Conservation (phyloP, 2,329 filamentous ascomycete species). For the Penicillium paneum region DNA sequence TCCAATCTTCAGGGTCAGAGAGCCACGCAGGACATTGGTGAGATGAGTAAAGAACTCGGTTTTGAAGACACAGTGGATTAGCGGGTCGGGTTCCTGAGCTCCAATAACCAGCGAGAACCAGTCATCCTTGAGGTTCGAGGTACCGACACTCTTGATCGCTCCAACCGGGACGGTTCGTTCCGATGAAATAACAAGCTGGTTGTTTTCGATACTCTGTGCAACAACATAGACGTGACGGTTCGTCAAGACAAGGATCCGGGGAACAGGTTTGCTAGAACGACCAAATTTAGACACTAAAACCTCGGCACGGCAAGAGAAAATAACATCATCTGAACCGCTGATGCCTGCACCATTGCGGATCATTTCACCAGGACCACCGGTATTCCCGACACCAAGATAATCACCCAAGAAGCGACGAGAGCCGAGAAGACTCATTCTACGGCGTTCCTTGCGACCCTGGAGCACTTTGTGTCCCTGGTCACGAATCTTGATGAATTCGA, state of each 20-base stretch:
- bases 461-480: conserved; percentile 84
- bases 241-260: conserved; percentile 80
- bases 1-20: conserved; percentile 77
- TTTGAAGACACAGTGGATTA: conserved; percentile 91
- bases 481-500: conserved; percentile 82
- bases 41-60: conserved; percentile 96
- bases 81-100: conserved; percentile 85
- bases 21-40: conserved; percentile 71
- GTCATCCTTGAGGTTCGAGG: conserved; percentile 81
- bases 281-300: conserved; percentile 91
- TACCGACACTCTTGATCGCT: conserved; percentile 81
- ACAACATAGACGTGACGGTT: conserved; percentile 85
- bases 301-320: conserved; percentile 92
- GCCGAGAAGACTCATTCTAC: conserved; percentile 85
- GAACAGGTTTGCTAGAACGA: conserved; percentile 88
- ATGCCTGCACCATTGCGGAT: conserved; percentile 73
- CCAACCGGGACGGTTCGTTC: conserved; percentile 81
- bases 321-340: conserved; percentile 61
- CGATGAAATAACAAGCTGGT: conserved; percentile 73
- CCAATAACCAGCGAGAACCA: conserved; percentile 94
- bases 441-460: conserved; percentile 80
- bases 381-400: conserved; percentile 84
- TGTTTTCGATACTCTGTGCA: conserved; percentile 76
- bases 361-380: conserved; percentile 73
- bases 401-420: conserved; percentile 92